Evolutionary conservation across 768 basidiomycete genomes (phyloP).

Genomic region (Calocybe indica): DNA sequence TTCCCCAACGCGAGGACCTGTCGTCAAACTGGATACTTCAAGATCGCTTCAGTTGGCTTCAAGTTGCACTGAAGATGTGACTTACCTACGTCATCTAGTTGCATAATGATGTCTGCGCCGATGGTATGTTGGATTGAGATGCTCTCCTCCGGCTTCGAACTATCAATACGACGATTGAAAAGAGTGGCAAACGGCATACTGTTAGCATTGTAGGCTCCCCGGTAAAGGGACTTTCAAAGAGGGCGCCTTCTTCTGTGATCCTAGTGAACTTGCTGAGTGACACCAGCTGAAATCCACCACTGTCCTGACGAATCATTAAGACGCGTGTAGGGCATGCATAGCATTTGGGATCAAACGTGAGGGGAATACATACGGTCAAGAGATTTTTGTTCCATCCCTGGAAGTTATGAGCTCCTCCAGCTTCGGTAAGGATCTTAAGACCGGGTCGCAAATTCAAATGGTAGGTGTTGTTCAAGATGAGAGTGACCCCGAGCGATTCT

Average conservation of each 20-base stretch:
- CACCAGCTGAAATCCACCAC: conserved; percentile 86
- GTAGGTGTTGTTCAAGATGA: conserved; percentile 89
- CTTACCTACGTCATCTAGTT: conserved; percentile 86
- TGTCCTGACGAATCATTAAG: conserved; percentile 48
- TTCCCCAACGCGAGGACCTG: conserved; percentile 77
- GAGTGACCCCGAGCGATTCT: conserved; percentile 72
- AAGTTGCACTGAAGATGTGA: conserved; percentile 1
- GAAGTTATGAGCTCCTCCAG: conserved; percentile 84
- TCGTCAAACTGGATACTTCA: conserved; percentile 72
- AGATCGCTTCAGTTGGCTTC: background rate
- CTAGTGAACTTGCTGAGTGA: conserved; percentile 79
- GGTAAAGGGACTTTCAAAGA: conserved; percentile 80
- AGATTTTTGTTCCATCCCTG: conserved; percentile 87
- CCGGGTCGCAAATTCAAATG: conserved; percentile 87
- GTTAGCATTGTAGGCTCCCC: conserved; percentile 88
- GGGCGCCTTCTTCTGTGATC: conserved; percentile 85
- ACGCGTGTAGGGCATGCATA: background rate
- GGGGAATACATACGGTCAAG: conserved; percentile 54
- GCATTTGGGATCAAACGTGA: no score
- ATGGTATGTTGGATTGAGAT: conserved; percentile 88
- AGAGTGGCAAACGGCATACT: conserved; percentile 32
- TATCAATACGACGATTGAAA: conserved; percentile 2
- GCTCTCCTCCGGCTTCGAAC: conserved; percentile 79
- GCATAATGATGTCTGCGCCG: conserved; percentile 94
- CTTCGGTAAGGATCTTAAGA: conserved; percentile 61